These are phyloP conservation scores for Hordeum marinum DNA, from an alignment of 176 grass and related monocot species.

Conservation along the genomic window DNA sequence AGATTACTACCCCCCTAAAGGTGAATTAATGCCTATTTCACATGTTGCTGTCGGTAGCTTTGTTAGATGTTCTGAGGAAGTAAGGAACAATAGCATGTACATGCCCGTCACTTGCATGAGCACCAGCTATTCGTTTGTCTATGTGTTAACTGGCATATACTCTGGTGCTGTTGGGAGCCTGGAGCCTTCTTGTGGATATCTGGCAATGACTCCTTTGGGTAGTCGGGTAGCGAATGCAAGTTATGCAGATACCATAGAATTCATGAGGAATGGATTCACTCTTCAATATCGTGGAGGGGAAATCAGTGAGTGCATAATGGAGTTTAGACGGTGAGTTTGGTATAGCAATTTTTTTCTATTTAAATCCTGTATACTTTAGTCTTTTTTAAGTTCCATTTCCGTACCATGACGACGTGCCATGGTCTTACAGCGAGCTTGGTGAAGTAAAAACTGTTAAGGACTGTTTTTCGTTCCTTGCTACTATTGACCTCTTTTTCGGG, in stretches of 20 bases:
- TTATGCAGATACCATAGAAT: background rate
- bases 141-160: background rate
- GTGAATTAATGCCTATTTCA: accelerated
- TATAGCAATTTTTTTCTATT: background rate
- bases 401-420: too few species aligned
- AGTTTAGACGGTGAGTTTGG: background rate
- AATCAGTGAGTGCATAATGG: background rate
- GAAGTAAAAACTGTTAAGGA: too few species aligned
- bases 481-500: too few species aligned
- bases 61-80: background rate
- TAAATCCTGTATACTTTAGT: background rate
- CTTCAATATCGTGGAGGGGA: background rate
- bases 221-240: background rate
- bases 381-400: background rate
- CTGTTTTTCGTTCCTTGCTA: too few species aligned
- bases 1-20: too few species aligned
- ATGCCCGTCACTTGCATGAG: conserved; percentile 5
- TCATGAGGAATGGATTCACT: background rate
- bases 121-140: conserved; percentile 21
- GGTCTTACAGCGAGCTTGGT: background rate
- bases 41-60: accelerated
- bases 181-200: conserved; percentile 22
- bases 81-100: background rate
- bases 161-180: background rate
- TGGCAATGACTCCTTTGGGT: conserved; percentile 21